A percentile compares a stretch with the other conserved stretches of the same genome.
These are phyloP conservation scores for Rhizophlyctis rosea DNA, from an alignment of 192 early-diverging fungal species.

Conservation along the genomic window DNA sequence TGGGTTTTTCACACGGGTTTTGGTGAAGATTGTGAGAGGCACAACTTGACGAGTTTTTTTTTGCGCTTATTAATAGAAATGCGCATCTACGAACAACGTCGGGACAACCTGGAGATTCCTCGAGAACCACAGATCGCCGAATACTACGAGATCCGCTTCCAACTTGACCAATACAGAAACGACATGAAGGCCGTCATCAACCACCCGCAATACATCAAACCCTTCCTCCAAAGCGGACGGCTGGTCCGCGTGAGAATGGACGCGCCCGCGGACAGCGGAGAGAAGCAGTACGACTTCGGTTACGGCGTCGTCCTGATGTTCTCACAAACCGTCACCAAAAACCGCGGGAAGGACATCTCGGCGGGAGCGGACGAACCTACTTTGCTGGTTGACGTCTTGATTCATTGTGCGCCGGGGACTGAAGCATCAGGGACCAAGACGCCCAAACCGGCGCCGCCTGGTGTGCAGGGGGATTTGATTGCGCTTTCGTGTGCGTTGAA, in stretches of 20 bases:
- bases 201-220: constrained; percentile 76
- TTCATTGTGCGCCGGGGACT: constrained; percentile 72
- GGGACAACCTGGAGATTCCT: constrained; percentile 55
- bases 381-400: constrained; percentile 82
- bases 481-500: constrained; percentile 77
- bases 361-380: constrained; percentile 41
- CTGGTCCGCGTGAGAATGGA: constrained; percentile 53
- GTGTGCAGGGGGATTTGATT: constrained; percentile 59
- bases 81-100: constrained; percentile 48
- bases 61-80: constrained; percentile 45
- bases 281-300: constrained; percentile 68
- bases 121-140: constrained; percentile 66
- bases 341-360: constrained; percentile 30
- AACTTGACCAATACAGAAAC: constrained; percentile 58
- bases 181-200: constrained; percentile 76
- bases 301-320: constrained; percentile 87
- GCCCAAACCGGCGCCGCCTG: constrained; percentile 50
- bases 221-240: constrained; percentile 84
- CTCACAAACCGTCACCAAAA: constrained; percentile 50
- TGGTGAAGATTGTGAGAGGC: neutral
- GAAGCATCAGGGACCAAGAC: constrained; percentile 46
- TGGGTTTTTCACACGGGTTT: constrained; percentile 28
- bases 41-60: neutral
- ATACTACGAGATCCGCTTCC: constrained; percentile 74
- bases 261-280: constrained; percentile 1